Evolutionary conservation across 2,329 filamentous ascomycete genomes (phyloP).

Genomic region (Pseudogymnoascus sp.): DNA sequence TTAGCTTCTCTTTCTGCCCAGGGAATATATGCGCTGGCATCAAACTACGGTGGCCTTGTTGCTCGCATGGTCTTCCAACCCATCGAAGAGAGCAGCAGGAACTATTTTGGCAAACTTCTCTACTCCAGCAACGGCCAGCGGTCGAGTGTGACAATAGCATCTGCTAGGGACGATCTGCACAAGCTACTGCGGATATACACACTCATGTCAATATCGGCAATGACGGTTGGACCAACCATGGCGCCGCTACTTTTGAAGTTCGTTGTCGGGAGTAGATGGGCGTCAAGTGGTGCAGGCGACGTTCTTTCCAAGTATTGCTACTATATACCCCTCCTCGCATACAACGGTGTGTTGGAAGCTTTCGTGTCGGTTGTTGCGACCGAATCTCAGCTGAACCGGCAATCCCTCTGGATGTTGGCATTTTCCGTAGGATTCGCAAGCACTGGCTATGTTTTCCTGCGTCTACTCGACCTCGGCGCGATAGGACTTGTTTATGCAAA

Average conservation of each 20-base stretch:
- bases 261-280: constrained; percentile 72
- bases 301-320: constrained; percentile 78
- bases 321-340: constrained; percentile 84
- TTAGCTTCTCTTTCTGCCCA: constrained; percentile 73
- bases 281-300: constrained; percentile 58
- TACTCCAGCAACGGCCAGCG: constrained; percentile 26
- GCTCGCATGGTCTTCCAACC: constrained; percentile 89
- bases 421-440: constrained; percentile 71
- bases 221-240: constrained; percentile 64
- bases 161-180: constrained; percentile 45
- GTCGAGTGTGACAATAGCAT: constrained; percentile 27
- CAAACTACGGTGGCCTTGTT: constrained; percentile 86
- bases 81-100: constrained; percentile 86
- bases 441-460: constrained; percentile 67
- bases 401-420: constrained; percentile 74
- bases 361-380: constrained; percentile 85
- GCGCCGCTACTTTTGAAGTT: constrained; percentile 66
- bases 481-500: constrained; percentile 79
- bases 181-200: constrained; percentile 64
- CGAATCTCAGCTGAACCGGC: constrained; percentile 62
- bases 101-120: constrained; percentile 78
- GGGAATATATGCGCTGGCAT: constrained; percentile 84
- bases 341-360: constrained; percentile 86
- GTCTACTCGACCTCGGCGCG: constrained; percentile 62
- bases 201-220: constrained; percentile 60